A percentile compares a stretch with the other conserved stretches of the same genome.
phyloP scores from a whole-genome alignment of 2,329 filamentous ascomycete genomes.

The Pestalotiopsis sp. region DNA sequence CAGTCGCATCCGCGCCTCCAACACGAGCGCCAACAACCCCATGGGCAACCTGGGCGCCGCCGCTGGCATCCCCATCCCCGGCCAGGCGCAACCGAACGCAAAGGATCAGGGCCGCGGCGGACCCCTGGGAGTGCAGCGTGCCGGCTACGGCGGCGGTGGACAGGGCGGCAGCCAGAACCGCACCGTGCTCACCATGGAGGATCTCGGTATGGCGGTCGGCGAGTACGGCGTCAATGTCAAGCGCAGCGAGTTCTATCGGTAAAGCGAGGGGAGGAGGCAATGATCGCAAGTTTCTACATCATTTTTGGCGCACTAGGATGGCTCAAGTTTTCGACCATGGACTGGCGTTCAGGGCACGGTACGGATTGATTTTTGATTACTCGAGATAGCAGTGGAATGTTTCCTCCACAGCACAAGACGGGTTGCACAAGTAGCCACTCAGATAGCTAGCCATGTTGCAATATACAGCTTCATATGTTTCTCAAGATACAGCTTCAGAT shows the following conservation, averaged over 20 bases:
- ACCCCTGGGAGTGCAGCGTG: slow-evolving; percentile 71
- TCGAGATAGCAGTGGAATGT: background rate
- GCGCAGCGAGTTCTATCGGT: slow-evolving; percentile 95
- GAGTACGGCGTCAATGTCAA: slow-evolving; percentile 99
- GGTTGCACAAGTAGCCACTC: background rate
- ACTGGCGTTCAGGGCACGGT: slow-evolving; percentile 1
- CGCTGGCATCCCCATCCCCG: slow-evolving; percentile 66
- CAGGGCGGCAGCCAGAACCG: slow-evolving; percentile 86
- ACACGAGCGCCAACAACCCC: slow-evolving; percentile 82
- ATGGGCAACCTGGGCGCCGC: slow-evolving; percentile 83
- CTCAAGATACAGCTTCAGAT: background rate
- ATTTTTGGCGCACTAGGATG: background rate
- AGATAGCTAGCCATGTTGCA: background rate
- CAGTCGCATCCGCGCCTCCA: slow-evolving; percentile 90
- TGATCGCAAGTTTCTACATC: background rate
- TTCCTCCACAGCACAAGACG: background rate
- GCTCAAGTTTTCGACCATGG: background rate
- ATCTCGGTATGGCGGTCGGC: slow-evolving; percentile 94
- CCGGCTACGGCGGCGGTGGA: slow-evolving; percentile 83
- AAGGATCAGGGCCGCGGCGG: slow-evolving; percentile 60
- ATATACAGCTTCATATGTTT: background rate
- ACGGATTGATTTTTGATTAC: background rate
- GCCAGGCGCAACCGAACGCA: slow-evolving; percentile 55
- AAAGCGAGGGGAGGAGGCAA: slow-evolving; percentile 13
- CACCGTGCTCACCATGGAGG: slow-evolving; percentile 97